Evolutionary conservation across 768 basidiomycete genomes (phyloP), one percentile per base, ranked within the genome.

Genomic region (Obba rivulosa): DNA sequence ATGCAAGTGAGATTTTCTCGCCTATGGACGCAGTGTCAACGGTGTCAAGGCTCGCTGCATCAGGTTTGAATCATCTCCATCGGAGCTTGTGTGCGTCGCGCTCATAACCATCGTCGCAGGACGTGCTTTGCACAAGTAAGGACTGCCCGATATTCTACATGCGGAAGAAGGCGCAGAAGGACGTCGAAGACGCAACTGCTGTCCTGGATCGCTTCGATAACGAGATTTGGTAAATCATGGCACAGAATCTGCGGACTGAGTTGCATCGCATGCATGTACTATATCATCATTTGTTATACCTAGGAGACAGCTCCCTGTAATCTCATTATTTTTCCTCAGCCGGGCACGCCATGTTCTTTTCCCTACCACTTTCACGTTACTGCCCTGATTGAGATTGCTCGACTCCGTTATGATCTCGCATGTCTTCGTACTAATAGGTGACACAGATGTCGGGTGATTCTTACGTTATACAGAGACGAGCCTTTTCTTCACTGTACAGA

Each of bases 61-160:
- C 93, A 96, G 73, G 86, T 85, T 49, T 23, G 65, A 31, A 31
- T 7, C 28, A 31, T 7, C 28, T 31, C 13, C 28, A 2, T 23
- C 38, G 3, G 41, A 4, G 23, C 34, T 11, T 13, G 18, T 42
- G 22, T 13, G 13, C 14, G 59, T 62, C 67, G 16, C 25, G 53
- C 41, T 31, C 11, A 21, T 21, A 14, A 35, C 37, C 42, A 28
- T 46, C 28, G 28, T 31, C 13, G 9, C 56, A 96, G 90, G 96
- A 99, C 62, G 96, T 98, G 8, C 72, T 99, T 23, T 99, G 95
- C 62, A 88, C 91, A 0, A 93, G 90, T 62, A 94, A 90, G 62
- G 96, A 99, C 68, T 99, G 96, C 57, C 96, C 96, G 0, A 98
- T 98, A 51, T 99, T 94, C 68, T 99, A 99, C 64, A 92, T 96